Conservation (phyloP, 305 asterid genomes). For the Fraxinus greggii region DNA sequence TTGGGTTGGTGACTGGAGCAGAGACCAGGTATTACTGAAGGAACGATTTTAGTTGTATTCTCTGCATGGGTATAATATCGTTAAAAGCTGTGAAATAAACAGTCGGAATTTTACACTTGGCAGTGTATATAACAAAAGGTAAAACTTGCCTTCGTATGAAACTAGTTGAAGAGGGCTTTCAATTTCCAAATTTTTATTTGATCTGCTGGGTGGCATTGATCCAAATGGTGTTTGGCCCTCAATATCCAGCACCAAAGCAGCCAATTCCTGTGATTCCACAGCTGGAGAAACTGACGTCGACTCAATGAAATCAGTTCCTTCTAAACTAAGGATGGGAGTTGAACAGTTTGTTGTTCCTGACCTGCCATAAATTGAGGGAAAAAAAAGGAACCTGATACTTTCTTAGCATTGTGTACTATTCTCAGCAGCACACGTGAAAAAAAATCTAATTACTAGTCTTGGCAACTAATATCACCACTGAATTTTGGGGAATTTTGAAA, state of each 20-base stretch:
- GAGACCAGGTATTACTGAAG: constrained; percentile 32
- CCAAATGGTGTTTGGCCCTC: constrained; percentile 23
- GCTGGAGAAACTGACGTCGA: constrained; percentile 31
- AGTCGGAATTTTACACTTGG: constrained; percentile 1
- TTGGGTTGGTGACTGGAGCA: constrained; percentile 31
- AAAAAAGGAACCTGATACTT: background rate
- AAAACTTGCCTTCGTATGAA: constrained; percentile 40
- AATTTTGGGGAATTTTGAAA: background rate
- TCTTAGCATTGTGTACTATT: background rate
- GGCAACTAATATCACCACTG: background rate
- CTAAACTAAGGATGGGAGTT: constrained; percentile 21
- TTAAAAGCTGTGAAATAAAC: constrained; percentile 19
- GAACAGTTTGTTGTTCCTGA: constrained; percentile 30
- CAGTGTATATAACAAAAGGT: constrained; percentile 10
- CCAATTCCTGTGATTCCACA: constrained; percentile 30
- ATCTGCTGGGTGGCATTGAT: constrained; percentile 28
- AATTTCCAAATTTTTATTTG: constrained; percentile 32
- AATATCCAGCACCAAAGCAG: constrained; percentile 17
- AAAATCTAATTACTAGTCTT: background rate
- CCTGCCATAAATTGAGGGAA: constrained; percentile 30
- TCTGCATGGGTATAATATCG: constrained; percentile 37
- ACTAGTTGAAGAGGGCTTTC: constrained; percentile 26
- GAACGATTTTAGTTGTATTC: constrained; percentile 25
- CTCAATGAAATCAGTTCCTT: constrained; percentile 20
- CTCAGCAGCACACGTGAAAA: background rate